Conservation (phyloP, 306 rosid species). For the Casuarina cunninghamiana region DNA sequence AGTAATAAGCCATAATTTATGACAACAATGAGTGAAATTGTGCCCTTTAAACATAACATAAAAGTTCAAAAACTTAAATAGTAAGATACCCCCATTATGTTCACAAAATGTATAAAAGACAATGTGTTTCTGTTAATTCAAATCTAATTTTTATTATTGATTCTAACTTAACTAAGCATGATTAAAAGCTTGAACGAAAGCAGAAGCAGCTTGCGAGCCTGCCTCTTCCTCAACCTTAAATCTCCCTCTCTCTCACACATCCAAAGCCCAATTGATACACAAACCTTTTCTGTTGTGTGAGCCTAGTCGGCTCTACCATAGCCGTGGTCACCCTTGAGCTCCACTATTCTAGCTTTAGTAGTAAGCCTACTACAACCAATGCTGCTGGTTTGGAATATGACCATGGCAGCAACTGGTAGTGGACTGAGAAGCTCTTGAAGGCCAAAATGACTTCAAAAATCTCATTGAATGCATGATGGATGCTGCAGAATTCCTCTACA, state of each 20-base stretch:
- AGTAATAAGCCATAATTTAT: no score
- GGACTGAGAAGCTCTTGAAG: constrained; percentile 62
- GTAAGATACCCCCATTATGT: no score
- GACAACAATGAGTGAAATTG: no score
- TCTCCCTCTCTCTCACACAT: not conserved
- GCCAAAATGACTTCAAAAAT: constrained; percentile 56
- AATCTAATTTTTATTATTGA: not conserved
- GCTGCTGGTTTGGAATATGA: constrained; percentile 27
- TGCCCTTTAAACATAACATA: no score
- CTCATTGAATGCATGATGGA: constrained; percentile 62
- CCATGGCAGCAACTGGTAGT: constrained; percentile 42
- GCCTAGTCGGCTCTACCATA: constrained; percentile 31
- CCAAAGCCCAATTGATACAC: not conserved
- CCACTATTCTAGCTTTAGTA: constrained; percentile 39
- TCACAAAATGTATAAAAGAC: no score
- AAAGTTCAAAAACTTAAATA: no score
- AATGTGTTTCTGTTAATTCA: no score
- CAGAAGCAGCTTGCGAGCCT: not conserved
- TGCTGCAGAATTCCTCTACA: not conserved
- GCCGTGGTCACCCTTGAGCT: constrained; percentile 38
- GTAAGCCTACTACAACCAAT: constrained; percentile 16
- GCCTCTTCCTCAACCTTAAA: constrained; percentile 30
- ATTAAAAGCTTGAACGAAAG: not conserved
- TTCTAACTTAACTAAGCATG: not conserved
- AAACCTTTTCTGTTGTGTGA: not conserved